phyloP scores from a whole-genome alignment of 2,329 filamentous ascomycete species.

The Nothophoma quercina region DNA sequence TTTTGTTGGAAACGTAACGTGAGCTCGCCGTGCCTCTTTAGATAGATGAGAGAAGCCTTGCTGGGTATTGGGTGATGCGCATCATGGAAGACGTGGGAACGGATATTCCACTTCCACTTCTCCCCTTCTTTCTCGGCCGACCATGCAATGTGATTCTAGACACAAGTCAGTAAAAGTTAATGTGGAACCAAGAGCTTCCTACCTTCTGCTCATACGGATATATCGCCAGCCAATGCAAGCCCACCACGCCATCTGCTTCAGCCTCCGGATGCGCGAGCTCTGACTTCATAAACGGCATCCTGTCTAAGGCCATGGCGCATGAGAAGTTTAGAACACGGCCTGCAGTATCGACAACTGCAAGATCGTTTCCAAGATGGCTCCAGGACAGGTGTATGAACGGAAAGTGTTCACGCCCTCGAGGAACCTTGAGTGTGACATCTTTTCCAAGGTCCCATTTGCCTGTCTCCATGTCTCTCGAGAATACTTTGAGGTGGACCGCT shows the following conservation, averaged over 20 bases:
- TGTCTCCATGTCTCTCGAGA: conserved; percentile 72
- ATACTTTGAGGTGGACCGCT: conserved; percentile 74
- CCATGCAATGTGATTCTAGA: conserved; percentile 48
- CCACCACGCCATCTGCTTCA: conserved; percentile 79
- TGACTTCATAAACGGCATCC: conserved; percentile 67
- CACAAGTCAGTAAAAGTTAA: conserved; percentile 9
- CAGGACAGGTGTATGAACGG: conserved; percentile 83
- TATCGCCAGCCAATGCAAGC: conserved; percentile 79
- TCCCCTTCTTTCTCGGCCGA: conserved; percentile 50
- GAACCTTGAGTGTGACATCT: conserved; percentile 70
- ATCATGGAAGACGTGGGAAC: conserved; percentile 70
- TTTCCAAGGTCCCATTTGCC: conserved; percentile 80
- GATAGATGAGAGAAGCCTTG: conserved; percentile 77
- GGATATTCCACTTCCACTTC: conserved; percentile 74
- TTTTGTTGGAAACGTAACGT: conserved; percentile 80
- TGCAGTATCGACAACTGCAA: conserved; percentile 81
- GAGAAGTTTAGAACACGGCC: conserved; percentile 80
- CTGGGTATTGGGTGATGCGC: conserved; percentile 75
- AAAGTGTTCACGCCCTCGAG: conserved; percentile 67
- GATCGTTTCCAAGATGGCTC: conserved; percentile 78
- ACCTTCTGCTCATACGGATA: conserved; percentile 53
- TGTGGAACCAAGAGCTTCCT: not conserved
- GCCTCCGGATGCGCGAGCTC: conserved; percentile 74
- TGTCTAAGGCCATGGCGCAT: conserved; percentile 76
- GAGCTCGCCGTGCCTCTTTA: conserved; percentile 77